A percentile compares a stretch with the other conserved stretches of the same genome.
Conservation (phyloP, 805 yeast genomes). For the Starmera caribaea region DNA sequence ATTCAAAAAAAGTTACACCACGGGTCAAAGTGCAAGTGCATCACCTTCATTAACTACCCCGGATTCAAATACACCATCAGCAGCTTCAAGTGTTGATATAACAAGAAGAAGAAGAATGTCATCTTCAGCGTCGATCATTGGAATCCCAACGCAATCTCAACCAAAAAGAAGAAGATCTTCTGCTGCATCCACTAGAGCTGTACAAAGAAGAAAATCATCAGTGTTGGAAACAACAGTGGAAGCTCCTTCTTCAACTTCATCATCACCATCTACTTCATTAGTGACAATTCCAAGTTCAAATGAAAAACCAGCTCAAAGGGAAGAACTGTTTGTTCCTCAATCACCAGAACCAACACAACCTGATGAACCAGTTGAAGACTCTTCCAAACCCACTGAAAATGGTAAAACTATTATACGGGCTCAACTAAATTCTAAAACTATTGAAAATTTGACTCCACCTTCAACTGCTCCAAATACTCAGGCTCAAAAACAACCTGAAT, state of each 20-base stretch:
- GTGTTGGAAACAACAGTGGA: background rate
- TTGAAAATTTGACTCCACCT: background rate
- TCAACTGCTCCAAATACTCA: background rate
- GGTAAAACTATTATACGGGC: background rate
- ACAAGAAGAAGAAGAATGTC: conserved; percentile 17
- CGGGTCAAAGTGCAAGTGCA: background rate
- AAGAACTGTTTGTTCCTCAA: conserved; percentile 9
- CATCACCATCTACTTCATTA: background rate
- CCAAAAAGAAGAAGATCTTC: conserved; percentile 6
- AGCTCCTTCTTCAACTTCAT: conserved; percentile 1
- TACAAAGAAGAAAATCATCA: conserved; percentile 4
- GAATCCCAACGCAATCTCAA: conserved; percentile 12
- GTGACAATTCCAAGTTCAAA: conserved; percentile 6
- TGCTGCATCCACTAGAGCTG: conserved; percentile 1
- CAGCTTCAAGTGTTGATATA: conserved; percentile 14
- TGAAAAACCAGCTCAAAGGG: conserved; percentile 10
- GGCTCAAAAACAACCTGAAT: background rate
- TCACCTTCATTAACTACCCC: background rate
- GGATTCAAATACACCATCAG: conserved; percentile 14
- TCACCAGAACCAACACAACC: conserved; percentile 7
- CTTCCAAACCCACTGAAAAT: conserved; percentile 7
- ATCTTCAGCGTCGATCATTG: conserved; percentile 15
- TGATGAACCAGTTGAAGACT: background rate
- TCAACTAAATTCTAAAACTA: background rate
- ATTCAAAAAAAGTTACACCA: conserved; percentile 17